Conservation (phyloP, 1,139 yeast species). For the Suhomyces yuchorum region DNA sequence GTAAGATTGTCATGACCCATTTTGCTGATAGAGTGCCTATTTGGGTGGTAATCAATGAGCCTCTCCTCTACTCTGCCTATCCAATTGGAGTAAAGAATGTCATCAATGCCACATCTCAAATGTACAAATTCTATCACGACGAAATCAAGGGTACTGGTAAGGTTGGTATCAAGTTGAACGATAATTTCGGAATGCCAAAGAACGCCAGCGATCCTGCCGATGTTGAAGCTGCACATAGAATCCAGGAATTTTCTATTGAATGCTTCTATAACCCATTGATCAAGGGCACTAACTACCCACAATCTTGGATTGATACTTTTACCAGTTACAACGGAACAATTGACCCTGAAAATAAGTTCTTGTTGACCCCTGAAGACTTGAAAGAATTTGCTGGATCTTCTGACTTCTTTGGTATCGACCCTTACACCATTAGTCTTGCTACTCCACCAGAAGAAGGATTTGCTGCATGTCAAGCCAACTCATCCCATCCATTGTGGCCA, state of each 20-base stretch:
- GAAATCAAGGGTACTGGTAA: conserved; percentile 30
- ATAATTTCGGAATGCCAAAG: conserved; percentile 23
- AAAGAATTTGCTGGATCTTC: conserved; percentile 23
- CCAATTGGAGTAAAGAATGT: conserved; percentile 30
- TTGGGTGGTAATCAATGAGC: conserved; percentile 39
- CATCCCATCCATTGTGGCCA: conserved; percentile 23
- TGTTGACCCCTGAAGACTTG: conserved; percentile 30
- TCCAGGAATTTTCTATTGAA: conserved; percentile 28
- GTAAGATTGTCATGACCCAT: conserved; percentile 33
- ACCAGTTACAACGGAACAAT: conserved; percentile 14
- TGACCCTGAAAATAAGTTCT: conserved; percentile 14
- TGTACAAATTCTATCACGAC: conserved; percentile 30
- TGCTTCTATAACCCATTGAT: conserved; percentile 34
- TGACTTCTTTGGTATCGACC: conserved; percentile 40
- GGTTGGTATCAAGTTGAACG: conserved; percentile 25
- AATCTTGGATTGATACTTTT: conserved; percentile 25
- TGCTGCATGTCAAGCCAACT: conserved; percentile 21
- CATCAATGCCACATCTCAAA: conserved; percentile 30
- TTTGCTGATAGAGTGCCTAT: conserved; percentile 35
- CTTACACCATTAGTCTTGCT: conserved; percentile 32
- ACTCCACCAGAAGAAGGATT: conserved; percentile 25
- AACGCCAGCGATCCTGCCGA: conserved; percentile 22
- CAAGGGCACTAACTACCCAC: conserved; percentile 35
- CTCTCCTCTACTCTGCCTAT: conserved; percentile 24
- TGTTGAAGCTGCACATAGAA: conserved; percentile 29